Conservation (phyloP, 768 basidiomycete species). For the Xanthoconium purpureum region DNA sequence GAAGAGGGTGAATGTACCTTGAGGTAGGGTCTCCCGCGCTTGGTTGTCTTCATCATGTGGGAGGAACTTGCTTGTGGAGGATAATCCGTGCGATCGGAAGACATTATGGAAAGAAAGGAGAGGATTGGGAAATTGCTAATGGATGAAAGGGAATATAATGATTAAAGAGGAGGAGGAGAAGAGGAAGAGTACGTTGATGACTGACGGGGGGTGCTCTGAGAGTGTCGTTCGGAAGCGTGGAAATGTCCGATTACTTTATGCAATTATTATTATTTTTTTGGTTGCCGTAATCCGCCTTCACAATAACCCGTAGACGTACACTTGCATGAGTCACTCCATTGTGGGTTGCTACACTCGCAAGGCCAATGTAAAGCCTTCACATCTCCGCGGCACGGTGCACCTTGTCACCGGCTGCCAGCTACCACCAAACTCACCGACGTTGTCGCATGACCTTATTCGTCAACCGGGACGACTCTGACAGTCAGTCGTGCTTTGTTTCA, state of each 20-base stretch:
- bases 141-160: slow-evolving; percentile 23
- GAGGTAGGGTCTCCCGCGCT: slow-evolving; percentile 89
- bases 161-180: slow-evolving; percentile 33
- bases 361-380: not conserved
- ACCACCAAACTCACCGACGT: no score
- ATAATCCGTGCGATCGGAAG: slow-evolving; percentile 38
- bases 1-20: slow-evolving; percentile 51
- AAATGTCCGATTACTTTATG: slow-evolving; percentile 17
- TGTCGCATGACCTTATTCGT: no score
- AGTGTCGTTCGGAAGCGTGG: slow-evolving; percentile 31
- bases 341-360: not conserved
- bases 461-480: no score
- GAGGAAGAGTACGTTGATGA: slow-evolving; percentile 28
- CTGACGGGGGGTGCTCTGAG: slow-evolving; percentile 10
- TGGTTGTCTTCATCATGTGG: slow-evolving; percentile 99
- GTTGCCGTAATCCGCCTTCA: not conserved
- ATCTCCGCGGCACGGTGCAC: not conserved
- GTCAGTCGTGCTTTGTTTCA: no score
- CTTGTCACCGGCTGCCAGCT: no score
- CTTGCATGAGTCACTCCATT: not conserved
- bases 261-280: not conserved
- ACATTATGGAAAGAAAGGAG: slow-evolving; percentile 33
- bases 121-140: slow-evolving; percentile 6
- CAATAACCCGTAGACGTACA: not conserved
- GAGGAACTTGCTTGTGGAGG: slow-evolving; percentile 63